Percentiles rank a stretch among this genome's conserved stretches.
phyloP scores from a whole-genome alignment of 2,329 filamentous ascomycete species.

The Trichophyton simii region DNA sequence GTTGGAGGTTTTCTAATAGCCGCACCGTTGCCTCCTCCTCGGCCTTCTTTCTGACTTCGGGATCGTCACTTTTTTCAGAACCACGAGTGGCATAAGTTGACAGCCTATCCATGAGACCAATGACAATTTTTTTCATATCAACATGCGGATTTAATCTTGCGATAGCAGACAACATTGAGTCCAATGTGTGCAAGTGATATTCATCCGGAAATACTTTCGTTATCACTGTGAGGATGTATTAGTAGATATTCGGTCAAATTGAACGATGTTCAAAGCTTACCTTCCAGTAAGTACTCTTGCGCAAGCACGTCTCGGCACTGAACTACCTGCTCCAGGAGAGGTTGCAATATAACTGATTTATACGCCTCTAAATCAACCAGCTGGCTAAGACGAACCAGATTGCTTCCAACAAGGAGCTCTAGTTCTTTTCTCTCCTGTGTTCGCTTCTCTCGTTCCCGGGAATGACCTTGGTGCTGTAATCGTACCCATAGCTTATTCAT shows the following conservation, averaged over 20 bases:
- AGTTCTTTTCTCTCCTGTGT: slow-evolving; percentile 92
- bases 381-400: slow-evolving; percentile 87
- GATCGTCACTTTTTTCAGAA: slow-evolving; percentile 55
- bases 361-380: slow-evolving; percentile 90
- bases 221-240: slow-evolving; percentile 51
- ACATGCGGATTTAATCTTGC: slow-evolving; percentile 89
- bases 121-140: slow-evolving; percentile 95
- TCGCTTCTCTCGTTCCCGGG: slow-evolving; percentile 80
- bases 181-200: slow-evolving; percentile 91
- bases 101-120: slow-evolving; percentile 90
- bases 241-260: not conserved
- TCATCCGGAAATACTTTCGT: slow-evolving; percentile 98
- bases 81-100: slow-evolving; percentile 92
- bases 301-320: slow-evolving; percentile 94
- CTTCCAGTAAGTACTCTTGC: slow-evolving; percentile 90
- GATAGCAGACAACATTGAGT: slow-evolving; percentile 87
- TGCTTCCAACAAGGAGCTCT: slow-evolving; percentile 89
- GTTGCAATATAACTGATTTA: slow-evolving; percentile 77
- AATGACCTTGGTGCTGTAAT: slow-evolving; percentile 93
- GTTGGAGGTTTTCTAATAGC: slow-evolving; percentile 63
- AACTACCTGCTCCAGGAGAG: slow-evolving; percentile 88
- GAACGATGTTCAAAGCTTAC: slow-evolving; percentile 23
- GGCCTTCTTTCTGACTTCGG: slow-evolving; percentile 58
- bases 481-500: slow-evolving; percentile 99
- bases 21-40: slow-evolving; percentile 74